Evolutionary conservation across 2,329 filamentous ascomycete species (phyloP), one percentile per base, ranked within the genome.

Genomic region (Pseudopithomyces chartarum): DNA sequence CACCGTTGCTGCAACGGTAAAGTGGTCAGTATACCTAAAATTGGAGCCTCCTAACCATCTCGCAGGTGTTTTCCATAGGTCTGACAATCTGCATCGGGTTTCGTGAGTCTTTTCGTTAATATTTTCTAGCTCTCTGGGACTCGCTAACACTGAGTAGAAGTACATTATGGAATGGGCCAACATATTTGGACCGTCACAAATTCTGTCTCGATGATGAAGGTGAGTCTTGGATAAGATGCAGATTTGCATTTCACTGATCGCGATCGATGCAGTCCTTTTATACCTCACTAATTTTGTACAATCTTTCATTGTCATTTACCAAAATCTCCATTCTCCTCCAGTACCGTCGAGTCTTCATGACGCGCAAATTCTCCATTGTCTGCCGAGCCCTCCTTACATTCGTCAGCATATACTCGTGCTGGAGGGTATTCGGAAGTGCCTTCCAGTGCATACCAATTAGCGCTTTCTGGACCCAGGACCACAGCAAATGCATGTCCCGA

Each of bases 241-340:
- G 3, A 8, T 0, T 8, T n/a, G 7, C n/a, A 2, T 10, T 20
- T 52, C 10, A 47, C 63, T 62, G 42, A 65, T 19, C 15, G n/a
- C 19, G n/a, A 19, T 40, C 1, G 4, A 22, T 20, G 1, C 10
- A 73, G 70, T 57, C 70, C 17, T 73, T 74, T 51, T 75, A 67
- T 63, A 66, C 60, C n/a, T 67, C 61, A 40, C 58, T 74, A 10
- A 69, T 73, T 19, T 59, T 69, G 2, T 75, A 74, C 60, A 67
- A 73, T 42, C 52, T 73, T 1, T 68, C 70, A 2, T 65, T 75
- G 7, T 66, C 68, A 4, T 51, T 73, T 38, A 73, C 69, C 6
- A 75, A 74, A 50, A 58, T 48, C 22, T 74, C 71, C 1, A 70
- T 76, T 29, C 62, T 76, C 11, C 55, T 75, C 3, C 71, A 74